Conservation (phyloP, 306 rosid genomes). For the Cucurbita ficifolia region DNA sequence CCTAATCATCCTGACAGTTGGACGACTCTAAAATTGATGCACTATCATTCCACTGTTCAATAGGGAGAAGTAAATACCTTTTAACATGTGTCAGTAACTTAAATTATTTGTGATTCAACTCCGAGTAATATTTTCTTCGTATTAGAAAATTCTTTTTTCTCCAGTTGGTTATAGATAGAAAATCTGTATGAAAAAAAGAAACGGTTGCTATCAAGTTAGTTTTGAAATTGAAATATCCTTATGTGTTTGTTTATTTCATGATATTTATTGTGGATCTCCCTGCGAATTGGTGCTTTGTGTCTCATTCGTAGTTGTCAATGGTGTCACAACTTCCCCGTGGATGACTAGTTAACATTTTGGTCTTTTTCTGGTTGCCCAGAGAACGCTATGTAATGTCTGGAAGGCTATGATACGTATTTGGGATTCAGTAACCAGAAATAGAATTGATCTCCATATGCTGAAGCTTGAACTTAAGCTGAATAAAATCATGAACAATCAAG, state of each 20-base stretch:
- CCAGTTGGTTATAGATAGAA: no score
- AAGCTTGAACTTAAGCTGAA: conserved; percentile 74
- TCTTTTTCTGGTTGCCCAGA: conserved; percentile 26
- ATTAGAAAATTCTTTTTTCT: not conserved
- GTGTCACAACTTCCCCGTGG: not conserved
- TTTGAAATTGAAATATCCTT: not conserved
- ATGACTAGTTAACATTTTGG: not conserved
- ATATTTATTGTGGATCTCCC: not conserved
- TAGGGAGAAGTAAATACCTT: not conserved
- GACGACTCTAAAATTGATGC: not conserved
- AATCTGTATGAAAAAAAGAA: not conserved
- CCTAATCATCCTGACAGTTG: not conserved
- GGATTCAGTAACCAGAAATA: conserved; percentile 70
- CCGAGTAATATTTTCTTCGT: not conserved
- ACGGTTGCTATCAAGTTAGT: not conserved
- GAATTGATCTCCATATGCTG: conserved; percentile 61
- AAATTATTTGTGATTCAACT: not conserved
- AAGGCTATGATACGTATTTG: conserved; percentile 37
- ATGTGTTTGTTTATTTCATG: not conserved
- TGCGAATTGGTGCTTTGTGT: not conserved
- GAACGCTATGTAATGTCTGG: conserved; percentile 65
- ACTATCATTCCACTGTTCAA: not conserved
- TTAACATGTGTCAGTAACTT: not conserved
- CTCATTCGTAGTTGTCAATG: not conserved
- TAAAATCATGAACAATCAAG: conserved; percentile 60